phyloP scores from a whole-genome alignment of 2,329 filamentous ascomycete genomes.

The Paracorniculantispora psalliotae region DNA sequence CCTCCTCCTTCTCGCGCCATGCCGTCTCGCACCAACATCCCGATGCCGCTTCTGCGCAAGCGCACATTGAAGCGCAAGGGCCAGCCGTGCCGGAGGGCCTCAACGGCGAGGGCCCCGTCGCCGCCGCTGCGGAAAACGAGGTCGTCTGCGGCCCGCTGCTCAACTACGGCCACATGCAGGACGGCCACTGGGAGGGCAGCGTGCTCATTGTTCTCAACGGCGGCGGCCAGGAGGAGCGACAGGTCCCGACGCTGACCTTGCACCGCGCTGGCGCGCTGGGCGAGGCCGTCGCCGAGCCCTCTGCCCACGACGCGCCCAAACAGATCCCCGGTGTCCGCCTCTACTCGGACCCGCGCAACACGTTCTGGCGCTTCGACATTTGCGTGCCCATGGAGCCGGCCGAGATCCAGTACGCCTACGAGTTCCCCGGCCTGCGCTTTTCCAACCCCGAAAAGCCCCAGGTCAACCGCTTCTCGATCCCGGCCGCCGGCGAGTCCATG shows the following conservation, averaged over 20 bases:
- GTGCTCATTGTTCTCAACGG: conserved; percentile 77
- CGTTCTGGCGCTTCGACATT: conserved; percentile 91
- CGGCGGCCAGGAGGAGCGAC: conserved; percentile 54
- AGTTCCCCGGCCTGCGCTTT: conserved; percentile 61
- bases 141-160: conserved; percentile 68
- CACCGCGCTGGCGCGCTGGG: conserved; percentile 37
- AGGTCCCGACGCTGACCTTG: conserved; percentile 54
- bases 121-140: conserved; percentile 45
- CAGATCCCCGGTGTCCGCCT: conserved; percentile 52
- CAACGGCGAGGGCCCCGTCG: conserved; percentile 15
- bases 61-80: conserved; percentile 21
- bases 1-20: conserved; percentile 47
- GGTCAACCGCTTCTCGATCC: conserved; percentile 76
- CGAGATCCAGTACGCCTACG: conserved; percentile 77
- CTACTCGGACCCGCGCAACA: conserved; percentile 62
- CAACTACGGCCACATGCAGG: conserved; percentile 73
- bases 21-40: conserved; percentile 43
- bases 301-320: not conserved
- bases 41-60: conserved; percentile 40
- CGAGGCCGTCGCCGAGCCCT: conserved; percentile 22
- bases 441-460: conserved; percentile 50
- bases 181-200: conserved; percentile 74
- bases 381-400: conserved; percentile 65
- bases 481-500: conserved; percentile 80
- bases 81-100: conserved; percentile 13